Conservation (phyloP, 2,329 filamentous ascomycete genomes). For the Penicillium sp. region DNA sequence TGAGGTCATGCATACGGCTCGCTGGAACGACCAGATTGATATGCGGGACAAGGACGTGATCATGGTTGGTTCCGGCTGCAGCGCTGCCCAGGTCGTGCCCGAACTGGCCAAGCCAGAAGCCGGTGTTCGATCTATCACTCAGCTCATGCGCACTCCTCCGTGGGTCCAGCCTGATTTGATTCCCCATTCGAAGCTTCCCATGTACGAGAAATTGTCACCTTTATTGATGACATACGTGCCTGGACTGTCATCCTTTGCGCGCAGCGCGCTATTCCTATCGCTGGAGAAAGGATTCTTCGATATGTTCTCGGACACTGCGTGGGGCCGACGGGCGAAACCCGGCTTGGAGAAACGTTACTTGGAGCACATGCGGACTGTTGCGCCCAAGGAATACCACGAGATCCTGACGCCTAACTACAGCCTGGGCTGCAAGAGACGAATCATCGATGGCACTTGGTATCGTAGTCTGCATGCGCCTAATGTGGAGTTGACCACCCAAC, state of each 20-base stretch:
- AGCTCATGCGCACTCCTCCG: conserved; percentile 57
- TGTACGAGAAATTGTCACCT: conserved; percentile 49
- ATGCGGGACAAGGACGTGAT: conserved; percentile 55
- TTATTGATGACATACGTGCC: conserved; percentile 50
- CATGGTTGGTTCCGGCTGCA: conserved; percentile 57
- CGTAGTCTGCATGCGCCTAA: conserved; percentile 51
- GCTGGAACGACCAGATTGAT: conserved; percentile 54
- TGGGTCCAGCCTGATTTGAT: conserved; percentile 49
- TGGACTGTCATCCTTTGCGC: conserved; percentile 46
- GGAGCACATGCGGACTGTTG: conserved; percentile 46
- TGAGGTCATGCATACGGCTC: conserved; percentile 55
- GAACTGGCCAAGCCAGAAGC: conserved; percentile 46
- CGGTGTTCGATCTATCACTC: conserved; percentile 55
- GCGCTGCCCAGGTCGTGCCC: conserved; percentile 56
- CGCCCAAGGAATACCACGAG: conserved; percentile 59
- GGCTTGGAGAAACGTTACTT: conserved; percentile 45
- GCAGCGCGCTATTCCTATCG: conserved; percentile 45
- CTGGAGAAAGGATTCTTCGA: conserved; percentile 17
- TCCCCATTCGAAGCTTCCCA: conserved; percentile 39
- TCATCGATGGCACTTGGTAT: conserved; percentile 58
- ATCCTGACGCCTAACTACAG: conserved; percentile 60
- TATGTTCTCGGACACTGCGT: conserved; percentile 17
- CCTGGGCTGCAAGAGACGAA: conserved; percentile 61
- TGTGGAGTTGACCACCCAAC: conserved; percentile 53
- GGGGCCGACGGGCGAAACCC: conserved; percentile 40